A percentile compares a stretch with the other conserved stretches of the same genome.
Evolutionary conservation across 2,329 filamentous ascomycete genomes (phyloP).

Genomic region (Bipolaris sorokiniana): DNA sequence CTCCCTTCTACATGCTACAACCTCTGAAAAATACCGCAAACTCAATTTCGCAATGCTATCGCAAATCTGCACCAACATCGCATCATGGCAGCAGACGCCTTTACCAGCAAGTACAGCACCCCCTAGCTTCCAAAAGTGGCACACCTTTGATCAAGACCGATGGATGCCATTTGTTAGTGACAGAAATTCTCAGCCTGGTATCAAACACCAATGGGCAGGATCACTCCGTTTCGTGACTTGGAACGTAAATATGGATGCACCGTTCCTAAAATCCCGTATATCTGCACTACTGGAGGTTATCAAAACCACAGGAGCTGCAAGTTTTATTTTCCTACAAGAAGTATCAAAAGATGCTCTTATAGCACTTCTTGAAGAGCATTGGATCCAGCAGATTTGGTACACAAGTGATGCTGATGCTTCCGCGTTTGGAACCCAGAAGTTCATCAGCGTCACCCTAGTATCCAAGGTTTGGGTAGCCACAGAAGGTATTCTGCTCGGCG

Average conservation of each 20-base stretch:
- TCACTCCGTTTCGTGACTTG: slow-evolving; percentile 10
- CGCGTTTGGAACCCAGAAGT: slow-evolving; percentile 1
- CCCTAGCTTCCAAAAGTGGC: slow-evolving; percentile 10
- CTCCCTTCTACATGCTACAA: not conserved
- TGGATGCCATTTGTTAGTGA: not conserved
- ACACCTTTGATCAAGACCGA: not conserved
- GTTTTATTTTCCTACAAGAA: slow-evolving; percentile 10
- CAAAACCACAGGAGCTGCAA: not conserved
- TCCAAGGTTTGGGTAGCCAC: not conserved
- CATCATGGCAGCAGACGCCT: slow-evolving; percentile 12
- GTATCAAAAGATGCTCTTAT: slow-evolving; percentile 2
- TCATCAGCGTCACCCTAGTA: slow-evolving; percentile 4
- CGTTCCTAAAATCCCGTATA: slow-evolving; percentile 2
- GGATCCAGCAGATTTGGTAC: slow-evolving; percentile 10
- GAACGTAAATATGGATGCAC: slow-evolving; percentile 4
- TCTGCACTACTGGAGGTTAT: slow-evolving; percentile 2
- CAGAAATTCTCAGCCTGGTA: not conserved
- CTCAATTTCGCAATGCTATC: slow-evolving; percentile 6
- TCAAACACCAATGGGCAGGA: slow-evolving; percentile 4
- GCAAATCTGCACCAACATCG: slow-evolving; percentile 1
- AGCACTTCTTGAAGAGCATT: slow-evolving; percentile 1
- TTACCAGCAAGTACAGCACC: slow-evolving; percentile 2
- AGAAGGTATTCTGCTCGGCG: not conserved
- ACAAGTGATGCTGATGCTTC: not conserved
- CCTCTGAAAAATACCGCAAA: not conserved